Evolutionary conservation across 176 grass and related monocot genomes (phyloP).

Genomic region (Raddia guianensis): DNA sequence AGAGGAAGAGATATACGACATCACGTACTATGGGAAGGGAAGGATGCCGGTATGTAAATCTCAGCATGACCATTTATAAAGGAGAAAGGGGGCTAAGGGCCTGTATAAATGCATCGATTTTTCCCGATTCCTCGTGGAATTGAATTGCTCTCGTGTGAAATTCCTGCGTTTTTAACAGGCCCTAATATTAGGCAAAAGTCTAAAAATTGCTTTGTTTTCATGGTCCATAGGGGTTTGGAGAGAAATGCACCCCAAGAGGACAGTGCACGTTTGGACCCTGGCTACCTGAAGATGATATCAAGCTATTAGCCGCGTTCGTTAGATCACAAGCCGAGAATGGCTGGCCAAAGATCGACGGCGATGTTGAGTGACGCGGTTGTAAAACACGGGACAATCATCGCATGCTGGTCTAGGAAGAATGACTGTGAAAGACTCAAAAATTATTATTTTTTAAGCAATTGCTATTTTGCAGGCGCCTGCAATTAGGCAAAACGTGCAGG

Average conservation of each 20-base stretch:
- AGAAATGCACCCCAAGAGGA: conserved; percentile 76
- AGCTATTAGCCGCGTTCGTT: conserved; percentile 74
- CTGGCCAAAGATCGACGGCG: conserved; percentile 77
- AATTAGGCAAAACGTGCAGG: no score
- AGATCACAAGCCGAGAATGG: conserved; percentile 74
- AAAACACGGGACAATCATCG: not conserved
- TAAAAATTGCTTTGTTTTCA: not conserved
- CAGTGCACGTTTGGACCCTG: conserved; percentile 80
- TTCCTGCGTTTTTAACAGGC: no score
- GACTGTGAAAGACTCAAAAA: not conserved
- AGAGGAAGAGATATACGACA: conserved; percentile 81
- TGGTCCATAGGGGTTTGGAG: conserved; percentile 70
- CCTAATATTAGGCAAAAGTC: not conserved
- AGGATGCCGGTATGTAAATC: conserved; percentile 74
- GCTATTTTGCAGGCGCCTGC: no score
- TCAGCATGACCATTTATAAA: not conserved
- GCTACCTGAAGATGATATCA: conserved; percentile 79
- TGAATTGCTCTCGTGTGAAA: no score
- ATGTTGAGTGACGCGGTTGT: conserved; percentile 49
- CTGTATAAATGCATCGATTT: no score
- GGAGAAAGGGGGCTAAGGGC: not conserved
- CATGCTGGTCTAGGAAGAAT: not conserved
- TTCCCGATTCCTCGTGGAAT: no score
- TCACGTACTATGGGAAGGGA: conserved; percentile 88
- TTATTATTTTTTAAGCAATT: no score